Base-by-base conservation (phyloP, 108 stramenopile genomes). In the Fistulifera pelliculosa region DNA sequence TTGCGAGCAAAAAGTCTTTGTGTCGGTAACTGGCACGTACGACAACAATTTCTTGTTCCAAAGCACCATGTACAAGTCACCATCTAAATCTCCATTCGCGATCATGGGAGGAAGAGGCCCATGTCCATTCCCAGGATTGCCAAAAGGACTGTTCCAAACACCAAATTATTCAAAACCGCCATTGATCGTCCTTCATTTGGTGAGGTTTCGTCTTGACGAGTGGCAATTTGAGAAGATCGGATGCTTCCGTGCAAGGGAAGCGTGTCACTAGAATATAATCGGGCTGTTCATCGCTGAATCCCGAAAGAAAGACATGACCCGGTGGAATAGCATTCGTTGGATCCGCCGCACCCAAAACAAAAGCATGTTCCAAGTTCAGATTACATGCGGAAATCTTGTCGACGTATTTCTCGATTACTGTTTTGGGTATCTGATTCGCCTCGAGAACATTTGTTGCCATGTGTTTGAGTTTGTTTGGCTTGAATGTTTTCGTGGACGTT, bases 71-170 rank as follows among this genome's bases (percentile, higher is more conserved):
- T 79, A 79, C 17, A 62, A n/a, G 38, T 79, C 78, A 13, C 78
- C 78, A 63, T 79, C 78, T 17, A 79, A 60, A 70, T 79, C 78
- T 19, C 74, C 74, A 42, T 52, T 61, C 0, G 78, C 78, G 41
- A 79, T 73, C 10, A 54, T 41, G 22, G 54, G 61, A 2, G 78
- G 78, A n/a, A 79, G 40, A 3, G 78, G 58, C 0, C 43, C 38
- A 13, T 48, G 38, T n/a, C 75, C 75, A 8, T 35, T 35, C 8
- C 31, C 31, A 35, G 31, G 31, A 48, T 60, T 53, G 1, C 43
- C 49, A 66, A 69, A 72, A 73, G 47, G 11, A 79, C 12, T 1
- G 49, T 61, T 0, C 78, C 78, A 65, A 79, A 72, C 3, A 39
- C 41, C 1, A 69, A 49, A n/a, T 19, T 38, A 1, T 62, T 25